Base-by-base conservation (phyloP, 164 flowering plant species). In the Vitis rupestris region DNA sequence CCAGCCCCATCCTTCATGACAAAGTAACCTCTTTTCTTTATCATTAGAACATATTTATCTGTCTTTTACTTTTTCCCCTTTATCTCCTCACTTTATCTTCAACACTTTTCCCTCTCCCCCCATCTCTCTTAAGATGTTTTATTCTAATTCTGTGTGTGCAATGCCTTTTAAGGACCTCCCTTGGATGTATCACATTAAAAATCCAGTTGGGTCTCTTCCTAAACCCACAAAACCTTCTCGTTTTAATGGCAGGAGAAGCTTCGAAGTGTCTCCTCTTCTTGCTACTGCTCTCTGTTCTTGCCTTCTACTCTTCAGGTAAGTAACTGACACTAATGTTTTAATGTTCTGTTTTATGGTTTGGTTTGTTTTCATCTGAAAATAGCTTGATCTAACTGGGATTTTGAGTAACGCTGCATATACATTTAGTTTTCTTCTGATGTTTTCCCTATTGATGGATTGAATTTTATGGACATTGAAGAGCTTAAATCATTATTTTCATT, bases 301-400 rank as follows among this genome's bases (percentile, higher is more conserved):
- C 70, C 56, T 10, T 67, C 70, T 76, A 69, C 76, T 76, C 79
- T 67, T 78, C 86, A 68, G 92, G 91, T 82, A 65, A 72, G 84
- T 55, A 15, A 72, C 59, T 53, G 8, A 48, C 67, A 30, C 15
- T 4, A 48, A 9, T 3, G 53, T 16, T 49, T 0, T 11, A 17
- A 19, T 23, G n/a, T 10, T 53, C 4, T 47, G 27, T n/a, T 5
- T 29, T 9, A 59, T 19, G 14, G 15, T 52, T 27, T 29, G 29
- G 27, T 50, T 10, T 48, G 11, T 8, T 2, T 23, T 44, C 27
- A 23, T 23, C 27, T 23, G 2, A 23, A 23, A 23, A 23, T 23
- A 23, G 27, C 27, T 23, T 23, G 27, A 23, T 23, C 27, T 23
- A 23, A 23, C 27, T 23, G 27, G 27, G 27, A 23, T 23, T 23